A percentile compares a stretch with the other conserved stretches of the same genome.
Evolutionary conservation across 1,139 yeast genomes (phyloP).

Genomic region (Yamadazyma atlantica): DNA sequence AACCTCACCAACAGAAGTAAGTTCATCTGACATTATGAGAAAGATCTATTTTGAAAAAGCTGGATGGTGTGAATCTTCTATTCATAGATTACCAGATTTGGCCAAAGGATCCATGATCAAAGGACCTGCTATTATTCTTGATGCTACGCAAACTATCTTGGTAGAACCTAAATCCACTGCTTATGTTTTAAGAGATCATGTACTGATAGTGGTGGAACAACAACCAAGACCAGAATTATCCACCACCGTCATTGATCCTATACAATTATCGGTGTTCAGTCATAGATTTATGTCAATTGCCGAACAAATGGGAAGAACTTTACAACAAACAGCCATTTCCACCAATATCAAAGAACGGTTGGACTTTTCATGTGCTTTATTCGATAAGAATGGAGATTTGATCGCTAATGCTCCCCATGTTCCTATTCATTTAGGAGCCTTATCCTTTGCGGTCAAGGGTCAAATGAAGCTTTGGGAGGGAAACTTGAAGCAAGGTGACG

Average conservation of each 20-base stretch:
- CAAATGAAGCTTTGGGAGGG: constrained; percentile 68
- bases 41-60: constrained; percentile 30
- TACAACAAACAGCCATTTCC: constrained; percentile 77
- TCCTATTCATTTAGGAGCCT: constrained; percentile 84
- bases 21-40: constrained; percentile 10
- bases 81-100: constrained; percentile 52
- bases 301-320: constrained; percentile 83
- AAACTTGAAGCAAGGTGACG: constrained; percentile 65
- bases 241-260: constrained; percentile 52
- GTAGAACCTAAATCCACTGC: constrained; percentile 75
- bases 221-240: constrained; percentile 10
- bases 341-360: constrained; percentile 84
- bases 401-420: constrained; percentile 89
- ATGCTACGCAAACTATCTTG: constrained; percentile 82
- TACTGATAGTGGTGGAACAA: constrained; percentile 24
- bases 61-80: constrained; percentile 53
- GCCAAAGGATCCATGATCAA: constrained; percentile 49
- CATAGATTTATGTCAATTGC: constrained; percentile 88
- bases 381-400: constrained; percentile 70
- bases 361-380: constrained; percentile 83
- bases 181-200: constrained; percentile 49
- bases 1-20: constrained; percentile 3
- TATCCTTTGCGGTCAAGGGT: constrained; percentile 78
- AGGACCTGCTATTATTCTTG: constrained; percentile 87
- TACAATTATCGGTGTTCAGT: constrained; percentile 74